Base-by-base conservation (phyloP, 1,284 basidiomycete genomes). In the Melampsora americana region DNA sequence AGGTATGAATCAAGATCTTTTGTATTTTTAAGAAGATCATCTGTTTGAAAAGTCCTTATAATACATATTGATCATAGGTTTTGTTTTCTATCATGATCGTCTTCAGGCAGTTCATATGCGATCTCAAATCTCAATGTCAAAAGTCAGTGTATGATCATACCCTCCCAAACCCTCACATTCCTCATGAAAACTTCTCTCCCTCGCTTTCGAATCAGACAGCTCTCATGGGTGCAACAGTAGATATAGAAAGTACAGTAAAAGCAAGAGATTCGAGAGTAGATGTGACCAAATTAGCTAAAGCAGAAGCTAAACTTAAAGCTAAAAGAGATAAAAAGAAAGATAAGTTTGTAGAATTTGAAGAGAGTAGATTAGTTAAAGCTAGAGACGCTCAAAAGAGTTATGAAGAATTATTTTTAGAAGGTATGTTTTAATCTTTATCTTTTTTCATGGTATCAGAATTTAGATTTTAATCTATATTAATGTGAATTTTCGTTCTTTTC, bases 231-330 rank as follows among this genome's bases (percentile, higher is more conserved):
- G 92, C 94, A 79, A 90, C 91, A 62, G 92, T 99, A 68, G 94
- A 96, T 82, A 86, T 97, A 77, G 94, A 96, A 84, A 92, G 90
- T 69, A 92, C 93, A 78, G 80, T 81, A 66, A 81, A 82, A 77
- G 80, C 78, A 79, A 92, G 92, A 83, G 92, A 92, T 42, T 95
- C 94, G 64, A 90, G 92, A 65, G 96, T 99, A 75, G 96, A 99
- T 85, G 88, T 99, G 79, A 95, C 93, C 85, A 98, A 97, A 82
- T 88, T 99, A 20, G 96, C 97, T 83, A 98, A 98, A 84, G 94
- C 96, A 80, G 96, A 99, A 84, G 93, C 94, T 3, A 99, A 99
- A 84, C 89, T 99, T 78, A 90, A 90, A 88, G 94, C 94, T 56
- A 99, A 99, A 85, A 93, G 97, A 79, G 94, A 97, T 84, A 99